Evolutionary conservation across 495 filamentous ascomycete genomes (phyloP).

Genomic region (Podospora tetraspora): DNA sequence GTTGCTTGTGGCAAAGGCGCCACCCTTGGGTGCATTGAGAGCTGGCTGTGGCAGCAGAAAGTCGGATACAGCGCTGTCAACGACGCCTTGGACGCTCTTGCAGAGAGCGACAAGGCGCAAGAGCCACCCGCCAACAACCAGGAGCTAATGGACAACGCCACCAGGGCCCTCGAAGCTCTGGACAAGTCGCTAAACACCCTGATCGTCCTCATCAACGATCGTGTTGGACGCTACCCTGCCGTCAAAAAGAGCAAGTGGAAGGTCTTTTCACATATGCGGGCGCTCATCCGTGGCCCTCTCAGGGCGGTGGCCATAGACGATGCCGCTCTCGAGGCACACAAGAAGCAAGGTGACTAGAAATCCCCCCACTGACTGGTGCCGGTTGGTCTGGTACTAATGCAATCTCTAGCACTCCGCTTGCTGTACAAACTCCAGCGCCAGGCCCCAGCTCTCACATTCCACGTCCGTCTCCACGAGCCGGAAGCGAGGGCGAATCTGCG

Average conservation of each 20-base stretch:
- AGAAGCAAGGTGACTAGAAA: conserved; percentile 10
- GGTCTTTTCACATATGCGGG: conserved; percentile 2
- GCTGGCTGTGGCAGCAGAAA: conserved; percentile 16
- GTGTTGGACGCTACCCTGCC: conserved; percentile 12
- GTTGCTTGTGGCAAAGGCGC: conserved; percentile 1
- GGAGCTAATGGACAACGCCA: background rate
- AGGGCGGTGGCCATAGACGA: conserved; percentile 7
- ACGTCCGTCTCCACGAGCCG: conserved; percentile 3
- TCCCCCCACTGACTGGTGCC: background rate
- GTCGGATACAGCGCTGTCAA: background rate
- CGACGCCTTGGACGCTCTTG: background rate
- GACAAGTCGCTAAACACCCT: conserved; percentile 9
- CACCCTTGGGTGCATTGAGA: conserved; percentile 14
- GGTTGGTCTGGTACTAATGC: background rate
- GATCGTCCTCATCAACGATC: conserved; percentile 4
- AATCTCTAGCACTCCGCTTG: conserved; percentile 4
- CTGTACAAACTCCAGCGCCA: conserved; percentile 8
- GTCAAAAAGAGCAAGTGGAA: background rate
- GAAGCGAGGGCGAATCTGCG: conserved; percentile 2
- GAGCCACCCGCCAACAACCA: background rate
- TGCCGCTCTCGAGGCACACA: conserved; percentile 8
- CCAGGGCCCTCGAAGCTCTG: conserved; percentile 1
- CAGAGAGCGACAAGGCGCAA: background rate
- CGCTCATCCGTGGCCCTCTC: conserved; percentile 2
- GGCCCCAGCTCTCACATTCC: conserved; percentile 7